Conservation (phyloP, 106 monocot species). For the Vanilla planifolia region DNA sequence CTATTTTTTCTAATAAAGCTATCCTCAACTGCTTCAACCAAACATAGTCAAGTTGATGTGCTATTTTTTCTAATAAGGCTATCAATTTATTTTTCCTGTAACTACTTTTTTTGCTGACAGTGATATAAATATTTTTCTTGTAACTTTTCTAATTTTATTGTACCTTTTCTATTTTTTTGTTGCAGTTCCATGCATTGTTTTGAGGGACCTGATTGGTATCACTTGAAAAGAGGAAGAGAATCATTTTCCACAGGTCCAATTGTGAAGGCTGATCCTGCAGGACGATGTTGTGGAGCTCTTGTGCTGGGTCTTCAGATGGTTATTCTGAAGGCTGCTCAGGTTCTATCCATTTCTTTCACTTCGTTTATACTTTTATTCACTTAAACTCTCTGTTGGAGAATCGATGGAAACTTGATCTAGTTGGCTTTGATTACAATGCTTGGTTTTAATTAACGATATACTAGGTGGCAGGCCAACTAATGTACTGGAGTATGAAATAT, state of each 20-base stretch:
- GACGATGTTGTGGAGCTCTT: conserved; percentile 80
- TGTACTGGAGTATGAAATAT: too few relatives aligned
- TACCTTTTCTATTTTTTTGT: conserved; percentile 4
- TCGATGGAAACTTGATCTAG: not conserved
- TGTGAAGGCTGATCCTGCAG: conserved; percentile 74
- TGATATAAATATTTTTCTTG: not conserved
- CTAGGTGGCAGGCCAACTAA: too few relatives aligned
- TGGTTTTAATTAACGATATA: too few relatives aligned
- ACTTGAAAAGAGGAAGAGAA: conserved; percentile 88
- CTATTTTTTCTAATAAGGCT: too few relatives aligned
- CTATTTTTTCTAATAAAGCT: too few relatives aligned
- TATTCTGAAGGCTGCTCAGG: conserved; percentile 90
- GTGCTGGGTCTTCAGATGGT: conserved; percentile 83
- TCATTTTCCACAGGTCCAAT: conserved; percentile 81
- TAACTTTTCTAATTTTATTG: not conserved
- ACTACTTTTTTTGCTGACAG: not conserved
- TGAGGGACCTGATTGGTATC: conserved; percentile 93
- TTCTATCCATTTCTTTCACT: conserved; percentile 13
- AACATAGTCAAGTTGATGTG: too few relatives aligned
- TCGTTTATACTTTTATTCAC: not conserved
- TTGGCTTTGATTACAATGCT: too few relatives aligned
- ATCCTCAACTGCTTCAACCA: too few relatives aligned
- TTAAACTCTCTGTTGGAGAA: not conserved
- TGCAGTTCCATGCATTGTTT: conserved; percentile 98
- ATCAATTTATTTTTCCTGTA: too few relatives aligned